Conservation (phyloP, 2,329 filamentous ascomycete species). For the Tolypocladium tropicale region DNA sequence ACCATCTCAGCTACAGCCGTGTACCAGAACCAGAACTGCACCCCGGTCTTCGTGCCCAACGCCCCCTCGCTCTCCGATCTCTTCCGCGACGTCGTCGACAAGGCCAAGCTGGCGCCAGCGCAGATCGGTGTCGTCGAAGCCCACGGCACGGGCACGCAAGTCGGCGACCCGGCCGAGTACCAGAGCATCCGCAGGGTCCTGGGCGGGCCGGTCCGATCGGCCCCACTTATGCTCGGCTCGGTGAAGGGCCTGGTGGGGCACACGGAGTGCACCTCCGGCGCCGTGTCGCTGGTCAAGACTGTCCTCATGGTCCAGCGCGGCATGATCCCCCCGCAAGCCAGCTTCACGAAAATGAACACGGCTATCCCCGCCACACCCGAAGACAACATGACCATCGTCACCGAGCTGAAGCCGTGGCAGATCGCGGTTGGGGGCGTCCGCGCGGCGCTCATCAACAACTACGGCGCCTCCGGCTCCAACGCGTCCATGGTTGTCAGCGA, state of each 20-base stretch:
- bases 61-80: not conserved
- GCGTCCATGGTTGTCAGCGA: not conserved
- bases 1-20: not conserved
- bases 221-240: not conserved
- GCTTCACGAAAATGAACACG: not conserved
- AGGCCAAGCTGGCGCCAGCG: not conserved
- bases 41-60: not conserved
- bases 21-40: not conserved
- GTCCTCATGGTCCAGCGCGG: not conserved
- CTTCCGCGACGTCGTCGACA: not conserved
- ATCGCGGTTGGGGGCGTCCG: not conserved
- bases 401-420: not conserved
- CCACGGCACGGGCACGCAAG: not conserved
- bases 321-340: not conserved
- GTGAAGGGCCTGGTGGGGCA: not conserved
- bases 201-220: not conserved
- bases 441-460: not conserved
- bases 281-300: not conserved
- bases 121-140: not conserved
- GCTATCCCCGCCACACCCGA: not conserved
- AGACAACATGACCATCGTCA: not conserved
- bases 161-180: not conserved
- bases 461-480: not conserved
- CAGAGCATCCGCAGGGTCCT: not conserved
- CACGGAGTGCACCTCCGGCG: not conserved